Percentiles rank a stretch among this genome's conserved stretches.
Evolutionary conservation across 2,329 filamentous ascomycete species (phyloP).

Genomic region (Penicillium sp.): DNA sequence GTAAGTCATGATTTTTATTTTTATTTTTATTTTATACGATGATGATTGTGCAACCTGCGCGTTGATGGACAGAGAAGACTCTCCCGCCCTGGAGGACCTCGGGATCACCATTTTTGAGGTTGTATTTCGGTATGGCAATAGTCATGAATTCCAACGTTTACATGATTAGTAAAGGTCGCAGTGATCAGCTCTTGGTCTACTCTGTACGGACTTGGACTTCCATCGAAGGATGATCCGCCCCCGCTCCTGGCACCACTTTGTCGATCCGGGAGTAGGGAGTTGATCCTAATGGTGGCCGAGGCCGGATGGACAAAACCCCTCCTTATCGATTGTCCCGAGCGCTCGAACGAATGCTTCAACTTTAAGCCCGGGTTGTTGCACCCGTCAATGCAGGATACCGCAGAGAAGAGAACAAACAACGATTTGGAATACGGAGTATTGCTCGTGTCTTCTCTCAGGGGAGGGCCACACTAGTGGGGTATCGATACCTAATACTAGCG

Average conservation of each 20-base stretch:
- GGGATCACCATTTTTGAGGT: too few relatives aligned
- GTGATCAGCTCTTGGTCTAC: background rate
- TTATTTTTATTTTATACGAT: background rate
- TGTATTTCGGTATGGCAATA: too few relatives aligned
- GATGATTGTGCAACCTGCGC: too few relatives aligned
- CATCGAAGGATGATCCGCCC: conserved; percentile 3
- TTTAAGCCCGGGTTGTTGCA: conserved; percentile 6
- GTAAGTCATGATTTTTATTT: background rate
- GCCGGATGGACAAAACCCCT: background rate
- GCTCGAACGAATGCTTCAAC: background rate
- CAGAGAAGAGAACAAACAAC: background rate
- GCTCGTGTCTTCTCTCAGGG: background rate
- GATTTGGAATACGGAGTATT: conserved; percentile 5
- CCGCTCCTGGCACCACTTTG: conserved; percentile 4
- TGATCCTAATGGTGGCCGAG: conserved; percentile 18
- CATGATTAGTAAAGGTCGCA: background rate
- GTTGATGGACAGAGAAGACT: too few relatives aligned
- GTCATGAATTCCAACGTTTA: background rate
- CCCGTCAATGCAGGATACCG: conserved; percentile 5
- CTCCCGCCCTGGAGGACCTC: too few relatives aligned
- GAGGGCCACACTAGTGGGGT: background rate
- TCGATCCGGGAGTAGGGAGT: conserved; percentile 22
- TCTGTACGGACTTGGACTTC: background rate
- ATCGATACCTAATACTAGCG: background rate
- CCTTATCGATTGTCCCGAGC: background rate